Percentiles rank a stretch among this genome's conserved stretches.
phyloP scores from a whole-genome alignment of 495 filamentous ascomycete species.

The Annulohypoxylon stygium region DNA sequence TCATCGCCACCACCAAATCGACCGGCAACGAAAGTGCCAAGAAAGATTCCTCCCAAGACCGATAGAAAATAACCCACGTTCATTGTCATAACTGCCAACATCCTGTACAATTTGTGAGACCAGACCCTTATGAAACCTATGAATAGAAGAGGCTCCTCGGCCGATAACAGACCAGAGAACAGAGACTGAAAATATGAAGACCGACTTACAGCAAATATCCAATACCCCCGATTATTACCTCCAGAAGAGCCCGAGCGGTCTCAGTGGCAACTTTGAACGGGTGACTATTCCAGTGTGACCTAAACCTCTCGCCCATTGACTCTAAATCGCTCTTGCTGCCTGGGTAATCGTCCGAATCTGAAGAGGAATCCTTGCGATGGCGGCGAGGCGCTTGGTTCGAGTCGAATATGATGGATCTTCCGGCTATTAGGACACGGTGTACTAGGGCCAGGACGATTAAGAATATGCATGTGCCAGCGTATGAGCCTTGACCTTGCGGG shows the following conservation, averaged over 20 bases:
- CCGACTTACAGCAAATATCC: conserved; percentile 81
- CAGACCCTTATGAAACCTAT: not conserved
- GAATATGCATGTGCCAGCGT: conserved; percentile 83
- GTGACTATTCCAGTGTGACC: conserved; percentile 32
- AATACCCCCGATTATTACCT: conserved; percentile 72
- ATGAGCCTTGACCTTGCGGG: conserved; percentile 70
- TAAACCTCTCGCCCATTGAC: conserved; percentile 26
- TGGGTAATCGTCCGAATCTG: conserved; percentile 42
- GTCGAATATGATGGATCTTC: conserved; percentile 45
- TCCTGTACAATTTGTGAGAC: conserved; percentile 62
- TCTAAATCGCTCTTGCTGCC: conserved; percentile 35
- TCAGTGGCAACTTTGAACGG: conserved; percentile 45
- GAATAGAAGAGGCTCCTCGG: not conserved
- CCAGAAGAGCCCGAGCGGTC: conserved; percentile 55
- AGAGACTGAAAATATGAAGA: not conserved
- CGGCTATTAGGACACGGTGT: conserved; percentile 72
- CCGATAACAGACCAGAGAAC: not conserved
- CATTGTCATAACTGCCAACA: conserved; percentile 92
- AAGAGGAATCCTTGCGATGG: conserved; percentile 15
- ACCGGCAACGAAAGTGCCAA: conserved; percentile 79
- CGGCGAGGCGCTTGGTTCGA: conserved; percentile 26
- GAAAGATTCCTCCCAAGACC: conserved; percentile 78
- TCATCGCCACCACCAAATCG: conserved; percentile 38
- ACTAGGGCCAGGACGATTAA: conserved; percentile 75
- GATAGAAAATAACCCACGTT: conserved; percentile 90